Evolutionary conservation across 2,329 filamentous ascomycete species (phyloP).

Genomic region (Stachybotrys chlorohalonatus): DNA sequence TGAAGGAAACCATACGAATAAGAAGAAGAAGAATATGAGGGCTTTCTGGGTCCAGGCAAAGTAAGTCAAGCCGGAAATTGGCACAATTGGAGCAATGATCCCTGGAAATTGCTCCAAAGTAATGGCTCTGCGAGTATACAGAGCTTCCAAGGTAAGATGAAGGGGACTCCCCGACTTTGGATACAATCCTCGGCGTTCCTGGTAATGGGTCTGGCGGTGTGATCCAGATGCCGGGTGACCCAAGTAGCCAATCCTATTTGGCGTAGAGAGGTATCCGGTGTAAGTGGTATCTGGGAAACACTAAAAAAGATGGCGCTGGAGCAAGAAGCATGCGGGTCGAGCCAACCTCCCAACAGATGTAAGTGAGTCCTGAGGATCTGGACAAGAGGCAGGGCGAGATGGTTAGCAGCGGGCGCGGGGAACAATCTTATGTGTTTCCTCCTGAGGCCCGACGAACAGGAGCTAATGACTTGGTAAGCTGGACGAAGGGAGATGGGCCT

Average conservation of each 20-base stretch:
- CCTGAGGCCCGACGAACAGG: not conserved
- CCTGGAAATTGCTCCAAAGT: constrained; percentile 13
- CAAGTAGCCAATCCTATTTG: constrained; percentile 1
- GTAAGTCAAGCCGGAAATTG: constrained; percentile 14
- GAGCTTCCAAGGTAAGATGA: constrained; percentile 17
- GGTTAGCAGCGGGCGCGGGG: not conserved
- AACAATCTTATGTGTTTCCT: not conserved
- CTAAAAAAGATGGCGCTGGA: not conserved
- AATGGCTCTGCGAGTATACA: constrained; percentile 15
- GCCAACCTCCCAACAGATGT: not conserved
- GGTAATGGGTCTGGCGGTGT: constrained; percentile 18
- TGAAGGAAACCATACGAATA: constrained; percentile 16
- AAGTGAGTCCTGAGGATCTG: not conserved
- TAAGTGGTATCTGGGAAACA: not conserved
- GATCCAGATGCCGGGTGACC: constrained; percentile 14
- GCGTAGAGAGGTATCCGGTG: not conserved
- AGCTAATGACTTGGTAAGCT: not conserved
- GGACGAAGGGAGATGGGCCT: not conserved
- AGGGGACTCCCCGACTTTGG: constrained; percentile 18
- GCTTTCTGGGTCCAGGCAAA: constrained; percentile 3
- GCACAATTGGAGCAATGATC: constrained; percentile 19
- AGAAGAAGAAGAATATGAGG: constrained; percentile 12
- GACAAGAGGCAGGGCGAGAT: not conserved
- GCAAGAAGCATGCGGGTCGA: not conserved
- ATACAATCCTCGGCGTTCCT: constrained; percentile 15